Base-by-base conservation (phyloP, 306 rosid genomes). In the Citrullus mucosospermus region DNA sequence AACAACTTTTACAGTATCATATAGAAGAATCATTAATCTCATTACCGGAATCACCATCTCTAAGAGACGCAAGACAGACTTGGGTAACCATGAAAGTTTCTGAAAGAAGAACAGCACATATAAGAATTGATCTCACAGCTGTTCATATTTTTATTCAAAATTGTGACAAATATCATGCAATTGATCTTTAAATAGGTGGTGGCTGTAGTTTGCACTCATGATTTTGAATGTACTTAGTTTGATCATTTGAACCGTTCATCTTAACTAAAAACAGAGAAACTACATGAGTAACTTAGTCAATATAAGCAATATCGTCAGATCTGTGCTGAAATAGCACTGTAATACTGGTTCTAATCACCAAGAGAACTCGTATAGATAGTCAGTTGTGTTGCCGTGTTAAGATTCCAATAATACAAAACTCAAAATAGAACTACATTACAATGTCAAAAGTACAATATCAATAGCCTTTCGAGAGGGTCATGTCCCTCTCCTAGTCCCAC, bases 11-110 rank as follows among this genome's bases (percentile, higher is more conserved):
- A 48, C 58, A 39, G 68, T 62, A 54, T 41, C 20, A 41, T 32
- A 81, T 62, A 34, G 48, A 79, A 69, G 38, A 54, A 41, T 63
- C 77, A 80, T 56, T 73, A 74, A 38, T 11, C 85, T 83, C 9
- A 59, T 72, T 90, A 92, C 97, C 85, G 99, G 99, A 80, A 95
- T 95, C 75, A 85, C 79, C 14, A 84, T 89, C 86, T 91, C 97
- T 83, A 95, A 80, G 63, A 91, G 97, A 75, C 91, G 96, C 88
- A 92, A 82, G 78, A 86, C 81, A 36, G 98, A 95, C 86, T 95
- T 95, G 76, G 95, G 87, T 84, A 89, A 83, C 84, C 93, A 77
- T 30, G 98, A 96, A 62, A 96, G 90, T 72, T 88, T 92, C 97
- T 96, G 88, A 78, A 80, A 88, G 59, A 58, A 80, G 73, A 55